A percentile compares a stretch with the other conserved stretches of the same genome.
These are phyloP conservation scores for Aspergillus sp. DNA, from an alignment of 2,329 filamentous ascomycete genomes.

Conservation along the genomic window DNA sequence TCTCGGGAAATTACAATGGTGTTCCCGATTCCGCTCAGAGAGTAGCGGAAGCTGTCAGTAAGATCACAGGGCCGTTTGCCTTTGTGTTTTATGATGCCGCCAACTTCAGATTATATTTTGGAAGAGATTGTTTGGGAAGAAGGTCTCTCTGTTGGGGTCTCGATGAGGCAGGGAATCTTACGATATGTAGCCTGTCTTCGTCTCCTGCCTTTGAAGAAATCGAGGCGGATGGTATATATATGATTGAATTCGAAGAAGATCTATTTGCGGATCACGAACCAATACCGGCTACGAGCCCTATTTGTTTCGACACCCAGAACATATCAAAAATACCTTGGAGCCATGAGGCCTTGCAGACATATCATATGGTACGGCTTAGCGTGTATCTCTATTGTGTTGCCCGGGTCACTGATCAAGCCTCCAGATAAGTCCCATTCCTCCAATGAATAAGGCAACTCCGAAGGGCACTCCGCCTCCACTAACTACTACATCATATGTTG, in stretches of 20 bases:
- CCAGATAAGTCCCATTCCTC: slow-evolving; percentile 44
- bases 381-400: background rate
- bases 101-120: slow-evolving; percentile 69
- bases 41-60: slow-evolving; percentile 52
- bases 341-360: slow-evolving; percentile 15
- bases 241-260: slow-evolving; percentile 54
- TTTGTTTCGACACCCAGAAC: slow-evolving; percentile 15
- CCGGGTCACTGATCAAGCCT: slow-evolving; percentile 8
- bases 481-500: slow-evolving; percentile 48
- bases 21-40: slow-evolving; percentile 20
- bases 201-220: slow-evolving; percentile 70
- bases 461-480: slow-evolving; percentile 29
- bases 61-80: slow-evolving; percentile 79
- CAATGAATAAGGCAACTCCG: slow-evolving; percentile 44
- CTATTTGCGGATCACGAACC: background rate
- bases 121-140: slow-evolving; percentile 81
- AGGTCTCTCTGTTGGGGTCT: slow-evolving; percentile 69
- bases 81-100: slow-evolving; percentile 77
- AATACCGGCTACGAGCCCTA: background rate
- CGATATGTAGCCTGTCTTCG: slow-evolving; percentile 65
- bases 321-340: slow-evolving; percentile 32
- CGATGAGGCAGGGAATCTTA: slow-evolving; percentile 52
- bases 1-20: slow-evolving; percentile 9
- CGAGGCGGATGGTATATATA: slow-evolving; percentile 78
- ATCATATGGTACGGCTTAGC: slow-evolving; percentile 25